phyloP scores from a whole-genome alignment of 345 rosid species.

The Euphorbia pulcherrima region DNA sequence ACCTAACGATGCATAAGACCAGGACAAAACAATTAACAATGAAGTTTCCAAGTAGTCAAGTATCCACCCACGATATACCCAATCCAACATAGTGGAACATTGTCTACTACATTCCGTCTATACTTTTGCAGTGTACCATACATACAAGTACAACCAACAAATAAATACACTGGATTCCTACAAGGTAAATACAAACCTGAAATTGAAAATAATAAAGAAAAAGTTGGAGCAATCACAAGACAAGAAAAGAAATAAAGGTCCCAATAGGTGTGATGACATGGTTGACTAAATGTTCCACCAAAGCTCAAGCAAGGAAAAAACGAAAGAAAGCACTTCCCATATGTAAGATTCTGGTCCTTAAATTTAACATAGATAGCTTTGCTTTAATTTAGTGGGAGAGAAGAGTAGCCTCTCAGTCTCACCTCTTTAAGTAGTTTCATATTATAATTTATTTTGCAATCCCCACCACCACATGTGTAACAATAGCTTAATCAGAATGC shows the following conservation, averaged over 20 bases:
- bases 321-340: slow-evolving; percentile 18
- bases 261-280: slow-evolving; percentile 42
- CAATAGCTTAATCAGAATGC: no score
- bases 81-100: slow-evolving; percentile 5
- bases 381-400: no score
- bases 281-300: slow-evolving; percentile 43
- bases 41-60: no score
- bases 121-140: slow-evolving; percentile 24
- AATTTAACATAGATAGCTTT: no score
- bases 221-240: slow-evolving; percentile 32
- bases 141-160: slow-evolving; percentile 33
- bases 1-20: no score
- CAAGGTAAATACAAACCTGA: slow-evolving; percentile 1
- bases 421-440: no score
- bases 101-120: slow-evolving; percentile 6
- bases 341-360: no score
- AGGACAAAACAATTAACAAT: no score
- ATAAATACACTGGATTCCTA: slow-evolving; percentile 9
- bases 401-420: no score
- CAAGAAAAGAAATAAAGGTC: slow-evolving; percentile 52
- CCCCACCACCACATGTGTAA: no score
- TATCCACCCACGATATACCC: no score
- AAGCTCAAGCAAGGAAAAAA: slow-evolving; percentile 19
- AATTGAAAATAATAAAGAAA: background rate
- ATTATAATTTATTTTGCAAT: no score